Base-by-base conservation (phyloP, 1,284 basidiomycete species). In the Cerrena zonata region DNA sequence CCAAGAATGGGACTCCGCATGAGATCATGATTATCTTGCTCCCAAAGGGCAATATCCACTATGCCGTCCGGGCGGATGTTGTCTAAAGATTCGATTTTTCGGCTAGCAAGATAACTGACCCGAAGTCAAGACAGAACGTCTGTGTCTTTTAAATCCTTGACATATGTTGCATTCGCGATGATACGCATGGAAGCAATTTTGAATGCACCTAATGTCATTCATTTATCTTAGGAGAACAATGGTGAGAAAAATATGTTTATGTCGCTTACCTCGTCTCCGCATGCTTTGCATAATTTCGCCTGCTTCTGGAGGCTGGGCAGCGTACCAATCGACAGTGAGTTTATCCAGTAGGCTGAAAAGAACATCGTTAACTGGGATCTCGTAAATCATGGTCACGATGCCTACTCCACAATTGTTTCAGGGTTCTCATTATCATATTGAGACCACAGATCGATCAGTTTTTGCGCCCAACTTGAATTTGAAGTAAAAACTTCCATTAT, bases 111-210 rank as follows among this genome's bases (percentile, higher is more conserved):
- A 24, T 51, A 51, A 1, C 46, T 45, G 22, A 39, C 12, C 4
- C 41, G 49, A 36, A 54, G 53, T n/a, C 44, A 41, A 25, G 53
- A 49, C 5, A 54, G 25, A 7, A 51, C 30, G n/a, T 51, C 46
- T 2, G 23, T 25, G 15, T 51, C 27, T 12, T 18, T 1, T n/a
- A 54, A 38, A 11, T 40, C 24, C 13, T 51, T 37, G 7, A 44
- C 11, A 25, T 51, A 27, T 36, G 53, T 47, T 4, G 45, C 25
- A 12, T 19, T 36, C 19, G 49, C n/a, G 15, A 49, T 34, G 30
- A 54, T 15, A 18, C 41, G 45, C 5, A 54, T 30, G 5, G 48
- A 42, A 12, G 21, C 15, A 27, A 45, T 42, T n/a, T 46, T 23
- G 15, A 30, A 21, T 7, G 34, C 36, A 4, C 53, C 53, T 54